These are phyloP conservation scores for Sesbania bispinosa DNA, from an alignment of 306 rosid genomes.

Conservation along the genomic window DNA sequence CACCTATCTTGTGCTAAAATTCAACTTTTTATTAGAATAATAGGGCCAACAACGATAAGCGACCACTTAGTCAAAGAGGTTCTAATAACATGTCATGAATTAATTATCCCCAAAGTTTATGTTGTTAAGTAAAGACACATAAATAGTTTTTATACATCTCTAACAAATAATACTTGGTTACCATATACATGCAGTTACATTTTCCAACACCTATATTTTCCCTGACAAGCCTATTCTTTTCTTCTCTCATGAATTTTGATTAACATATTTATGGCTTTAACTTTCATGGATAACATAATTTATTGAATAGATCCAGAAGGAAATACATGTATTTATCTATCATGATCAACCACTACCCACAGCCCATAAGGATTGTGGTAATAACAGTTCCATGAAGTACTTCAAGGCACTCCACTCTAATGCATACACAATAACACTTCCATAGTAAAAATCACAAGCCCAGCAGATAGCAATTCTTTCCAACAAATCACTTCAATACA, in stretches of 20 bases:
- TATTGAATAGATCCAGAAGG: not conserved
- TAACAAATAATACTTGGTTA: not conserved
- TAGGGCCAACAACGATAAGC: too few relatives aligned
- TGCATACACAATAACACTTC: not conserved
- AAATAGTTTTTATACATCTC: too few relatives aligned
- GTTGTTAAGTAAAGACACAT: too few relatives aligned
- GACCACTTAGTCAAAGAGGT: too few relatives aligned
- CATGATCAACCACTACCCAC: not conserved
- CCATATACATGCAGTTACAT: not conserved
- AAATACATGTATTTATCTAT: not conserved
- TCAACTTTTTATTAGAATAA: too few relatives aligned
- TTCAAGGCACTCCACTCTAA: constrained; percentile 2
- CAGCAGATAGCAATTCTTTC: not conserved
- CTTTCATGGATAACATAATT: not conserved
- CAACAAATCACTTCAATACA: constrained; percentile 10
- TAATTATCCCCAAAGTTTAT: too few relatives aligned
- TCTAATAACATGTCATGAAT: too few relatives aligned
- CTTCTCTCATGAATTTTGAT: not conserved
- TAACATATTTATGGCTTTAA: not conserved
- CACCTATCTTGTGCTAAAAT: too few relatives aligned
- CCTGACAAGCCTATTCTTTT: too few relatives aligned
- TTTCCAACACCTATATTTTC: too few relatives aligned
- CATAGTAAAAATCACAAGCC: not conserved
- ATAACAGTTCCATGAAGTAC: not conserved
- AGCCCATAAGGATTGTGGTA: not conserved